These are phyloP conservation scores for Litchi chinensis DNA, from an alignment of 345 rosid genomes.

Conservation along the genomic window DNA sequence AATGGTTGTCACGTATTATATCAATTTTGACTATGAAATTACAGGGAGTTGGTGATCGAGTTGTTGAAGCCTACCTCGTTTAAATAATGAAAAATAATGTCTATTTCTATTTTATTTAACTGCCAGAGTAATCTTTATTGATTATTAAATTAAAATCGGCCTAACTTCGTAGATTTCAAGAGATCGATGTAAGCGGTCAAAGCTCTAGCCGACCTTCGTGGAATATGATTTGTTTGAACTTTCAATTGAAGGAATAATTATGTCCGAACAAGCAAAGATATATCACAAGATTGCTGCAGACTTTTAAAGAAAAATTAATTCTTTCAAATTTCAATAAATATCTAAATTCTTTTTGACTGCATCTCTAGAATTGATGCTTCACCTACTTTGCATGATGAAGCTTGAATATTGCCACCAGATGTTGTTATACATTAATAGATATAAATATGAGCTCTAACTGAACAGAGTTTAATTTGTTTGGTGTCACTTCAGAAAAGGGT, in stretches of 20 bases:
- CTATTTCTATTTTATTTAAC: not conserved
- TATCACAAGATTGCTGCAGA: not conserved
- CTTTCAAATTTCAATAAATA: not conserved
- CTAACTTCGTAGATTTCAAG: not conserved
- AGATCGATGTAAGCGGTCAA: not conserved
- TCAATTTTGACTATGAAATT: not conserved
- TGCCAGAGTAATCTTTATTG: not conserved
- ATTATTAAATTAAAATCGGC: not conserved
- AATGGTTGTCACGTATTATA: slow-evolving; percentile 10
- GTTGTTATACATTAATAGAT: too few relatives aligned
- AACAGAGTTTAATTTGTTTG: too few relatives aligned
- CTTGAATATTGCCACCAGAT: not conserved
- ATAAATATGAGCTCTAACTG: too few relatives aligned
- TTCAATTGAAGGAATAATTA: not conserved
- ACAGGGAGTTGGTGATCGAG: slow-evolving; percentile 21
- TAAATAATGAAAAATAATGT: not conserved
- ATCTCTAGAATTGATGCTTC: not conserved
- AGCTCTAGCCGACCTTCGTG: not conserved
- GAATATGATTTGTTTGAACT: not conserved
- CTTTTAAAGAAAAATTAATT: not conserved
- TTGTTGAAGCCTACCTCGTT: slow-evolving; percentile 5
- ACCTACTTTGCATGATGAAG: not conserved
- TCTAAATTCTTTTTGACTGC: not conserved
- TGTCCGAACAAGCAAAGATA: too few relatives aligned
- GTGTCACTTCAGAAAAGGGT: too few relatives aligned